Conservation (phyloP, 2,329 filamentous ascomycete genomes). For the Fusarium sp. region DNA sequence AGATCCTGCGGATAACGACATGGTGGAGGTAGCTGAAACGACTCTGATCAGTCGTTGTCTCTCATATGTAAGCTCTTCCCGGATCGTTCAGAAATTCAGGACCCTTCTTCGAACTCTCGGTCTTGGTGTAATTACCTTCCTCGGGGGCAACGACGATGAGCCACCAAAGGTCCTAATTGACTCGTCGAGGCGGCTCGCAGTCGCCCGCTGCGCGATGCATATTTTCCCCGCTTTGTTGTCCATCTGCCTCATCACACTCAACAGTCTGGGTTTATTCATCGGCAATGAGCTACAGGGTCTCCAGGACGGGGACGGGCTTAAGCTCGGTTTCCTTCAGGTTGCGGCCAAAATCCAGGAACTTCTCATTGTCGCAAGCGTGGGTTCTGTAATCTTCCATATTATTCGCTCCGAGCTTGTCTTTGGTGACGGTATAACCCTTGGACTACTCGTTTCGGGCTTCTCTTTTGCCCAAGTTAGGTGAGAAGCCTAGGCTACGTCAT, state of each 20-base stretch:
- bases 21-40: too few relatives aligned
- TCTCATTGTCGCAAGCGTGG: constrained; percentile 13
- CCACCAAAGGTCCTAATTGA: background rate
- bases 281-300: constrained; percentile 11
- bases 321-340: constrained; percentile 16
- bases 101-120: constrained; percentile 2
- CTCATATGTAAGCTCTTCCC: background rate
- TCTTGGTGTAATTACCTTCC: background rate
- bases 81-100: background rate
- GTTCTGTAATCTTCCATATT: constrained; percentile 11
- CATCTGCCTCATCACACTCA: background rate
- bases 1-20: too few relatives aligned
- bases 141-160: background rate
- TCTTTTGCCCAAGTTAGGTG: constrained; percentile 11
- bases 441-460: constrained; percentile 8
- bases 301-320: background rate
- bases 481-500: background rate
- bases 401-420: constrained; percentile 8
- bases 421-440: constrained; percentile 13
- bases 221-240: background rate
- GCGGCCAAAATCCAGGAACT: constrained; percentile 22
- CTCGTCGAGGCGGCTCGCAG: background rate
- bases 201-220: constrained; percentile 5
- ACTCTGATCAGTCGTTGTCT: too few relatives aligned
- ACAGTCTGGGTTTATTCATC: constrained; percentile 5